A percentile compares a stretch with the other conserved stretches of the same genome.
Evolutionary conservation across 495 filamentous ascomycete species (phyloP).

Genomic region (Penicillium manginii): DNA sequence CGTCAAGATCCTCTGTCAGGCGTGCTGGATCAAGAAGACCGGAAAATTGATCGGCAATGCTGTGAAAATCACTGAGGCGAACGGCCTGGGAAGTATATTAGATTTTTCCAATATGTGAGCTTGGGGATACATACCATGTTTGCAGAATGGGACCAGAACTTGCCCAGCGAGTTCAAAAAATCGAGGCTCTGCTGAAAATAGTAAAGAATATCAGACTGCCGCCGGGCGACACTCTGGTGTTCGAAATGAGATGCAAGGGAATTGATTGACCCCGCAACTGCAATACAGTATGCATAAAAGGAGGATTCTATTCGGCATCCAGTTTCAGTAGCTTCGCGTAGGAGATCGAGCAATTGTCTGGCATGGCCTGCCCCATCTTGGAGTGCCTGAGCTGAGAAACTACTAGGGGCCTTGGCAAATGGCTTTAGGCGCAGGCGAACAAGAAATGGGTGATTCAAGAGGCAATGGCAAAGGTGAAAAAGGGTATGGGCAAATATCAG

Average conservation of each 20-base stretch:
- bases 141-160: conserved; percentile 26
- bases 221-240: conserved; percentile 2
- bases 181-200: conserved; percentile 24
- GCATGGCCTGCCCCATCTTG: conserved; percentile 28
- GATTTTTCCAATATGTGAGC: background rate
- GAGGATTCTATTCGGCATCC: conserved; percentile 27
- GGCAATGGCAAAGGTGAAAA: conserved; percentile 36
- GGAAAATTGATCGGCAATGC: conserved; percentile 17
- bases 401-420: conserved; percentile 27
- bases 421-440: conserved; percentile 23
- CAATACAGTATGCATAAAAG: conserved; percentile 28
- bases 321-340: conserved; percentile 18
- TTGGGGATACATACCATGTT: conserved; percentile 25
- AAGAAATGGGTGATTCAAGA: conserved; percentile 36
- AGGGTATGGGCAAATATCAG: conserved; percentile 33
- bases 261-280: conserved; percentile 22
- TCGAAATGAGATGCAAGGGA: conserved; percentile 22
- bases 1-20: conserved; percentile 22
- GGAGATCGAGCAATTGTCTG: conserved; percentile 20
- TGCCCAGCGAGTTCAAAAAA: conserved; percentile 19
- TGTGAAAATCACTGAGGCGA: conserved; percentile 31
- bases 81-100: conserved; percentile 9
- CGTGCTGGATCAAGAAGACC: conserved; percentile 23
- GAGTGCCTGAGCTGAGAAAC: conserved; percentile 26
- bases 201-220: conserved; percentile 12